These are phyloP conservation scores for Gastrolobium villosum DNA, from an alignment of 306 rosid species.

Conservation along the genomic window DNA sequence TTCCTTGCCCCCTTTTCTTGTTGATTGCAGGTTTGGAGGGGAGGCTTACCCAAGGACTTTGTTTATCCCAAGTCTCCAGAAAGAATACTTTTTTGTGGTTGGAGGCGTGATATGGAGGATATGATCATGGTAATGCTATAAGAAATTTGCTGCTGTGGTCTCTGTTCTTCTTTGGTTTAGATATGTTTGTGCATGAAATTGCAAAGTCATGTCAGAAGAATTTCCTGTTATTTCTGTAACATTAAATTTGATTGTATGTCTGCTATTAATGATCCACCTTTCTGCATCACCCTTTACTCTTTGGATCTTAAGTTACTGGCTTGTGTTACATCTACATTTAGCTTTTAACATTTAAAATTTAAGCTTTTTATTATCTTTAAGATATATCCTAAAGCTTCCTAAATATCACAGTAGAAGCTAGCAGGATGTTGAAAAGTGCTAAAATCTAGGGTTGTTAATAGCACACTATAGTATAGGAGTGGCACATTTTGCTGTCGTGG, in stretches of 20 bases:
- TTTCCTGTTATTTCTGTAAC: constrained; percentile 15
- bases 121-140: constrained; percentile 84
- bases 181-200: constrained; percentile 46
- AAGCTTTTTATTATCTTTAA: neutral
- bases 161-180: constrained; percentile 46
- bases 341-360: neutral
- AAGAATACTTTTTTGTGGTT: constrained; percentile 90
- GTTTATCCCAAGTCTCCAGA: constrained; percentile 78
- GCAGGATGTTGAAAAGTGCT: neutral
- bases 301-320: constrained; percentile 17
- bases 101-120: constrained; percentile 98
- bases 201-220: constrained; percentile 23
- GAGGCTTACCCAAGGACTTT: constrained; percentile 86
- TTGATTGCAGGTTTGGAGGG: constrained; percentile 91
- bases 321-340: constrained; percentile 1
- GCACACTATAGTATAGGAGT: no score
- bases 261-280: constrained; percentile 32
- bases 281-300: constrained; percentile 4
- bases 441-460: neutral
- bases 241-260: constrained; percentile 33
- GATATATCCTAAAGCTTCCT: neutral
- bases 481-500: no score
- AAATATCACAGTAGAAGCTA: neutral
- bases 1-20: constrained; percentile 44
- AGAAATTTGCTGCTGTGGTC: constrained; percentile 51